Percentiles rank a stretch among this genome's conserved stretches.
phyloP scores from a whole-genome alignment of 75 land plant genomes.

The Picea sitchensis region DNA sequence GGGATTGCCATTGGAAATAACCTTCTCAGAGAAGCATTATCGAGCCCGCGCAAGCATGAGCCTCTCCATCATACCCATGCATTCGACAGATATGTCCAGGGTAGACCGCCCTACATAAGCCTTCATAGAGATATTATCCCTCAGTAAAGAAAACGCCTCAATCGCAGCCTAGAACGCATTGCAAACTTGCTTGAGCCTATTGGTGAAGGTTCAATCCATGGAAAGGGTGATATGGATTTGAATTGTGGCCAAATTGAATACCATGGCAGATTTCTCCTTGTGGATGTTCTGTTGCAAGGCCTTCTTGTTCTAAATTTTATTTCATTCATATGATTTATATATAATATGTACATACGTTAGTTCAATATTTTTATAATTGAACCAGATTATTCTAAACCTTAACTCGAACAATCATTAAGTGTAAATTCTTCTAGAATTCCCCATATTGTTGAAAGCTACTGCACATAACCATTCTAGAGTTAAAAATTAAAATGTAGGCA shows the following conservation, averaged over 20 bases:
- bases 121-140: slow-evolving; percentile 62
- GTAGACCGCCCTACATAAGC: slow-evolving; percentile 53
- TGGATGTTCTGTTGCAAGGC: slow-evolving; percentile 78
- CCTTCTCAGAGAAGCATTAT: slow-evolving; percentile 97
- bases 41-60: slow-evolving; percentile 99
- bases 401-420: too few species aligned
- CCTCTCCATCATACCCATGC: slow-evolving; percentile 88
- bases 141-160: too few species aligned
- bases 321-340: too few species aligned
- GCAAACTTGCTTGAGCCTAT: slow-evolving; percentile 73
- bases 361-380: too few species aligned
- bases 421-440: too few species aligned
- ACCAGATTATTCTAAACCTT: too few species aligned
- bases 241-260: slow-evolving; percentile 87
- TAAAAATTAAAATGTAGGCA: too few species aligned
- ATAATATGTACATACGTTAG: too few species aligned
- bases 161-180: too few species aligned
- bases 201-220: slow-evolving; percentile 61
- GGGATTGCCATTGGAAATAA: slow-evolving; percentile 72
- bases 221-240: slow-evolving; percentile 78
- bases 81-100: slow-evolving; percentile 76
- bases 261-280: slow-evolving; percentile 89
- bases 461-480: too few species aligned
- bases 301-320: slow-evolving; percentile 22
- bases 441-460: too few species aligned